Percentiles rank a stretch among this genome's conserved stretches.
Evolutionary conservation across 2,329 filamentous ascomycete genomes (phyloP).

Genomic region (Cryoendolithus antarcticus): DNA sequence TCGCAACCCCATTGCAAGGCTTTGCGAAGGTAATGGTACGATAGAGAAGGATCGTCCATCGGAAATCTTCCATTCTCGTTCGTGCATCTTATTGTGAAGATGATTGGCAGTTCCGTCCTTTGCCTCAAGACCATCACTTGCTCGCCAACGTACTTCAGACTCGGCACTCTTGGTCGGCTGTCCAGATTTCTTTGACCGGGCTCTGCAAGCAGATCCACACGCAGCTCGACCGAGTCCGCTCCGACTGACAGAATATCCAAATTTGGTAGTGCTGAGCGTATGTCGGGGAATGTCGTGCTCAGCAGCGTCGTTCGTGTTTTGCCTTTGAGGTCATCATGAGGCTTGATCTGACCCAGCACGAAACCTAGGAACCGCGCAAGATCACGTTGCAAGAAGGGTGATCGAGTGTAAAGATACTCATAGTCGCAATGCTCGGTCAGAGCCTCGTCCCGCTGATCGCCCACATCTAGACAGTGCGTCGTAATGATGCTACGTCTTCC

Average conservation of each 20-base stretch:
- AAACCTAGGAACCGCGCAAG: slow-evolving; percentile 69
- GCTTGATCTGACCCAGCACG: slow-evolving; percentile 64
- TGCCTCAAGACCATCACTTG: slow-evolving; percentile 76
- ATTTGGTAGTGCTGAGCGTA: slow-evolving; percentile 69
- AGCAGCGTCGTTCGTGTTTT: slow-evolving; percentile 75
- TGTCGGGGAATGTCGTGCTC: slow-evolving; percentile 78
- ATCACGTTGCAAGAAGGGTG: slow-evolving; percentile 61
- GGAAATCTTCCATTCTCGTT: slow-evolving; percentile 75
- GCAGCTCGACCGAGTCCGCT: slow-evolving; percentile 72
- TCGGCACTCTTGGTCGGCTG: slow-evolving; percentile 42
- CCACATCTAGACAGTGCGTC: slow-evolving; percentile 60
- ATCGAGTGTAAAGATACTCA: slow-evolving; percentile 70
- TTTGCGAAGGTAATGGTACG: slow-evolving; percentile 66
- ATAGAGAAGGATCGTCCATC: slow-evolving; percentile 64
- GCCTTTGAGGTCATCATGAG: slow-evolving; percentile 63
- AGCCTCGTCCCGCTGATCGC: slow-evolving; percentile 43
- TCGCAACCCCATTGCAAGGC: slow-evolving; percentile 84
- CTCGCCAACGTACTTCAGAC: slow-evolving; percentile 71
- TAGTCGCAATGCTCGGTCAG: slow-evolving; percentile 64
- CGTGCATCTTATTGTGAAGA: slow-evolving; percentile 74
- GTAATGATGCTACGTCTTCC: slow-evolving; percentile 57
- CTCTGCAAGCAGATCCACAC: slow-evolving; percentile 70
- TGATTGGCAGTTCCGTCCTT: slow-evolving; percentile 73
- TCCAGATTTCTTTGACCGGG: slow-evolving; percentile 24
- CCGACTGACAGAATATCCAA: slow-evolving; percentile 79